A percentile compares a stretch with the other conserved stretches of the same genome.
Evolutionary conservation across 441 rosid genomes (phyloP).

Genomic region (Jatropha podagrica): DNA sequence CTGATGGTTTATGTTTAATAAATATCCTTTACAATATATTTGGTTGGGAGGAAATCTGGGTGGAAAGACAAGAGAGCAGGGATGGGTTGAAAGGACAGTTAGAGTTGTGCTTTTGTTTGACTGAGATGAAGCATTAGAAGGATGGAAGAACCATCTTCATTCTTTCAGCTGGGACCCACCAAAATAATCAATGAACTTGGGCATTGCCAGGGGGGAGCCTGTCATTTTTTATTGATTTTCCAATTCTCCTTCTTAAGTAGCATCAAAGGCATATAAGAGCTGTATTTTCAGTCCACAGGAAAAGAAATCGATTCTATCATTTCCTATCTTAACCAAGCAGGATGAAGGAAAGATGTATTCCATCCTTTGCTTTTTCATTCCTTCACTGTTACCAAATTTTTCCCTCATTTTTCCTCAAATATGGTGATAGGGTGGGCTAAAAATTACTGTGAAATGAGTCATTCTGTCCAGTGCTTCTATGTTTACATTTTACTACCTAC

Average conservation of each 20-base stretch:
- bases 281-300: background rate
- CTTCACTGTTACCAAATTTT: background rate
- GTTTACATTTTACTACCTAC: constrained; percentile 11
- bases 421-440: background rate
- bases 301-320: background rate
- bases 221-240: background rate
- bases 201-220: background rate
- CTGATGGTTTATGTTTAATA: background rate
- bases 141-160: background rate
- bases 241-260: background rate
- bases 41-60: background rate
- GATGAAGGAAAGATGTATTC: background rate
- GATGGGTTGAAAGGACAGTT: too few species aligned
- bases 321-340: background rate
- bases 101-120: too few species aligned
- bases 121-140: too few species aligned
- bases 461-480: background rate
- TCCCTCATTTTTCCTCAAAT: background rate
- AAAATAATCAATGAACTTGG: background rate
- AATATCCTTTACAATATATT: too few species aligned
- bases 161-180: background rate
- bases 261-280: background rate
- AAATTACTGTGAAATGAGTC: background rate
- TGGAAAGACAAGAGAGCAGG: background rate
- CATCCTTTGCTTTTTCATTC: background rate